These are phyloP conservation scores for Monosporascus sp. DNA, from an alignment of 2,329 filamentous ascomycete species.

Conservation along the genomic window DNA sequence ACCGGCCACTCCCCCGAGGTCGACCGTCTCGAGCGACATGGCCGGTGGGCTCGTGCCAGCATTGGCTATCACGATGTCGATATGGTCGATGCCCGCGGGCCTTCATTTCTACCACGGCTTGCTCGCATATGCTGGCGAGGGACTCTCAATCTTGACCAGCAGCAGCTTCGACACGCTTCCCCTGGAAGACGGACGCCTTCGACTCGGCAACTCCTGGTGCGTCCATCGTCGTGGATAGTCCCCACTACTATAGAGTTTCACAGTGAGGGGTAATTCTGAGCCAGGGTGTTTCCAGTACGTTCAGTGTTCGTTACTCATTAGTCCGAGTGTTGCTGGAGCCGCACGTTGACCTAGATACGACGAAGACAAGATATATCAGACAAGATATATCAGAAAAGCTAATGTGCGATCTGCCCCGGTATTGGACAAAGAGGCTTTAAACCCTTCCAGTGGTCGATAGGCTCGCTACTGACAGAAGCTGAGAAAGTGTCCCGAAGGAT, in stretches of 20 bases:
- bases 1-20: constrained; percentile 16
- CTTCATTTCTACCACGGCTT: constrained; percentile 19
- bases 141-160: constrained; percentile 25
- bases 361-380: too few species aligned
- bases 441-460: too few species aligned
- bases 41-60: constrained; percentile 21
- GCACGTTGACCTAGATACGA: too few species aligned
- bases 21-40: constrained; percentile 23
- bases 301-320: too few species aligned
- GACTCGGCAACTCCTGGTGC: constrained; percentile 18
- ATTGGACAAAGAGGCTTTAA: too few species aligned
- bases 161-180: constrained; percentile 19
- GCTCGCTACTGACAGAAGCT: too few species aligned
- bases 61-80: constrained; percentile 31
- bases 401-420: too few species aligned
- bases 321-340: too few species aligned
- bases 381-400: too few species aligned
- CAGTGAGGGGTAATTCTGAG: constrained; percentile 23
- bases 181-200: constrained; percentile 7
- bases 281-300: constrained; percentile 25
- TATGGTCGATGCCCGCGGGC: constrained; percentile 16
- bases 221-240: constrained; percentile 25
- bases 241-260: constrained; percentile 32
- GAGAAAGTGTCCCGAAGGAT: too few species aligned
- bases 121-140: constrained; percentile 16